Conservation (phyloP, 345 rosid genomes). For the Mangifera indica region DNA sequence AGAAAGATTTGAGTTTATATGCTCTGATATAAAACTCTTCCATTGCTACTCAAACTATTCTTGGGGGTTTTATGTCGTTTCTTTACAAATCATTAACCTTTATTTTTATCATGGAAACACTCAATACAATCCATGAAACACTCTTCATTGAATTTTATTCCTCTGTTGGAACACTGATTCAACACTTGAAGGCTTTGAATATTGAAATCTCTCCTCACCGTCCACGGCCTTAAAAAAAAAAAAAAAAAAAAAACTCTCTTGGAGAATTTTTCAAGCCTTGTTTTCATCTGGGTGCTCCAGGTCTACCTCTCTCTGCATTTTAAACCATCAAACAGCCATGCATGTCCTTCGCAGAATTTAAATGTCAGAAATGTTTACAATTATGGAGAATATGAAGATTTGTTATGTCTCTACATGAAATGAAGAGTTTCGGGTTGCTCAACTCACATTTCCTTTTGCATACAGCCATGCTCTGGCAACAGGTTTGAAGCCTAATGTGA, state of each 20-base stretch:
- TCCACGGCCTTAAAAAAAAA: slow-evolving; percentile 34
- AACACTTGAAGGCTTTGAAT: slow-evolving; percentile 34
- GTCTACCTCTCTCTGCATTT: slow-evolving; percentile 42
- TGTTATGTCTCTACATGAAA: slow-evolving; percentile 30
- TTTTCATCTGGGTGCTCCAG: slow-evolving; percentile 32
- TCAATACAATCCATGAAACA: not conserved
- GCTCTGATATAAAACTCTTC: too few relatives aligned
- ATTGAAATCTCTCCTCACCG: slow-evolving; percentile 33
- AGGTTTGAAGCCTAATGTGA: slow-evolving; percentile 39
- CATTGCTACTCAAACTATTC: too few relatives aligned
- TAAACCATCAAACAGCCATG: slow-evolving; percentile 17
- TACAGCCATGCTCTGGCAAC: slow-evolving; percentile 24
- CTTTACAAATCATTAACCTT: not conserved
- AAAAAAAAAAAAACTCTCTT: slow-evolving; percentile 8
- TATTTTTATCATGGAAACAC: not conserved
- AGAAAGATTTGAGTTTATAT: too few relatives aligned
- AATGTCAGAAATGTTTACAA: slow-evolving; percentile 36
- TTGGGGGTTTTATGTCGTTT: not conserved
- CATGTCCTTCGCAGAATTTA: slow-evolving; percentile 34
- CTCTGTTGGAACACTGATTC: slow-evolving; percentile 22
- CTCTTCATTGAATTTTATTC: slow-evolving; percentile 2
- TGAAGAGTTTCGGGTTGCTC: slow-evolving; percentile 33
- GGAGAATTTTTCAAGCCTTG: slow-evolving; percentile 36
- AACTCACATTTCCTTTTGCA: slow-evolving; percentile 43
- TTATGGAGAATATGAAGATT: slow-evolving; percentile 32